Conservation (phyloP, 2,329 filamentous ascomycete genomes). For the Phialocephala subalpina region DNA sequence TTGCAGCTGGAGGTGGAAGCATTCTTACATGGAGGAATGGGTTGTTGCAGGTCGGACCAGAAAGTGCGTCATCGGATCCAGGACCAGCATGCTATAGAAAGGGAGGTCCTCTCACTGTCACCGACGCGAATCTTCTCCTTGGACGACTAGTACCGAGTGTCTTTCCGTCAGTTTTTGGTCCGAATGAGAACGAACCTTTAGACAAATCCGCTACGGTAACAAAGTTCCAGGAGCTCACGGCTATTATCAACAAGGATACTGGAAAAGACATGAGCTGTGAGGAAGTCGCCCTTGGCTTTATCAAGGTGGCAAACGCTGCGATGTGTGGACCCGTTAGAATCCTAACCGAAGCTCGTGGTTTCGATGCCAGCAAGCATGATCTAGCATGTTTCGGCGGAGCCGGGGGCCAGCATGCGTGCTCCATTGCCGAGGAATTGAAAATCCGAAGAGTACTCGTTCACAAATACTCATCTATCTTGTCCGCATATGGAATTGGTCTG, state of each 20-base stretch:
- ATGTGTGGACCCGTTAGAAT: conserved; percentile 91
- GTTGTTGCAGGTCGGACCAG: conserved; percentile 73
- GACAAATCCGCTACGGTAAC: conserved; percentile 77
- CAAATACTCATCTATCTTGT: conserved; percentile 85
- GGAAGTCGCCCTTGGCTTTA: conserved; percentile 64
- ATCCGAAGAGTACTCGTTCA: conserved; percentile 87
- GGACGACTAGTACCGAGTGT: conserved; percentile 85
- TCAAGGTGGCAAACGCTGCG: conserved; percentile 87
- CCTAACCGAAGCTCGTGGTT: conserved; percentile 88
- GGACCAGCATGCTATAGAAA: conserved; percentile 92
- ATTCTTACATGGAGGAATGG: conserved; percentile 73
- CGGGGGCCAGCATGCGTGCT: conserved; percentile 87
- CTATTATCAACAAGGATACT: conserved; percentile 71
- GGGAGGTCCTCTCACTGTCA: conserved; percentile 85
- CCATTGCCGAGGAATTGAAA: conserved; percentile 82
- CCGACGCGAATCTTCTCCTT: conserved; percentile 86
- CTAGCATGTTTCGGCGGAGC: conserved; percentile 91
- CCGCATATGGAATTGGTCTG: conserved; percentile 89
- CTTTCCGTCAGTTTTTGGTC: conserved; percentile 72
- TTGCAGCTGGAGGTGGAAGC: conserved; percentile 49
- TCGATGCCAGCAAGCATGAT: conserved; percentile 85
- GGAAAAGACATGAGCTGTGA: conserved; percentile 70
- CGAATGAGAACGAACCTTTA: conserved; percentile 65
- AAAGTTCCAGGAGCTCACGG: conserved; percentile 77
- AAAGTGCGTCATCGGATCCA: conserved; percentile 75